These are phyloP conservation scores for Kazachstania sp. DNA, from an alignment of 1,139 yeast species.

Conservation along the genomic window DNA sequence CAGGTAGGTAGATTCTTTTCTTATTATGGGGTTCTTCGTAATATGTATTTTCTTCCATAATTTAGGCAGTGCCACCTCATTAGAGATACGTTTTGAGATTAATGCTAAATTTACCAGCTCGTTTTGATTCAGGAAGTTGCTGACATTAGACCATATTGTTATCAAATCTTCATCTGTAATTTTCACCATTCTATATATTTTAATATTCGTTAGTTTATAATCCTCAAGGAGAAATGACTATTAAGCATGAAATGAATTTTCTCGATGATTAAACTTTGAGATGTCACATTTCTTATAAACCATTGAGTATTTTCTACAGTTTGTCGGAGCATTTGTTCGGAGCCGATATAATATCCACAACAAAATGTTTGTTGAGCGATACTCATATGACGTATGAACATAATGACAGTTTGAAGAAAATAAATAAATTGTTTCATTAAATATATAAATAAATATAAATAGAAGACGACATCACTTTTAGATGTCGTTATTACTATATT, in stretches of 20 bases:
- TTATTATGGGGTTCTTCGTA: constrained; percentile 25
- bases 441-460: neutral
- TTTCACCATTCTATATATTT: neutral
- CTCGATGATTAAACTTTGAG: too few relatives aligned
- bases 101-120: constrained; percentile 19
- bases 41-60: constrained; percentile 28
- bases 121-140: constrained; percentile 25
- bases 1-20: constrained; percentile 24
- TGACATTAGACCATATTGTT: constrained; percentile 6
- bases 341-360: too few relatives aligned
- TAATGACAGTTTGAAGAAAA: neutral
- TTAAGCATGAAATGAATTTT: too few relatives aligned
- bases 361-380: too few relatives aligned
- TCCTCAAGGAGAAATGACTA: too few relatives aligned
- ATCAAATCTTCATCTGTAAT: neutral
- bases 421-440: neutral
- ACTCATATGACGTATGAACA: too few relatives aligned
- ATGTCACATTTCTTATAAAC: too few relatives aligned
- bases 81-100: constrained; percentile 11
- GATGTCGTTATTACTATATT: constrained; percentile 2
- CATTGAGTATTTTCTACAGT: too few relatives aligned
- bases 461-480: too few relatives aligned
- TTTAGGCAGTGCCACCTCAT: constrained; percentile 14
- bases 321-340: too few relatives aligned
- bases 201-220: neutral